Conservation (phyloP, 306 rosid genomes). For the Rosa lucieae region DNA sequence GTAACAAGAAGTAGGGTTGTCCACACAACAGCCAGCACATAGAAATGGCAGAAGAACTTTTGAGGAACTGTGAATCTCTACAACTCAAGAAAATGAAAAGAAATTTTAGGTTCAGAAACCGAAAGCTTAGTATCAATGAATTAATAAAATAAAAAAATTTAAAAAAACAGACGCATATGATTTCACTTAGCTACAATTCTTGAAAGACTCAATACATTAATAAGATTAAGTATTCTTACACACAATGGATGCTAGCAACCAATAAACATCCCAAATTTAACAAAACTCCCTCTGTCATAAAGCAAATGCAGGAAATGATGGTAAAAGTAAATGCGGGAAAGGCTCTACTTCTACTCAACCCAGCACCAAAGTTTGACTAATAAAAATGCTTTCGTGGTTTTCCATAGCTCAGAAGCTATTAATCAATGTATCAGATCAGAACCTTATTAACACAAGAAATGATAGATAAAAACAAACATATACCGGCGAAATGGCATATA, state of each 20-base stretch:
- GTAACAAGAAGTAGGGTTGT: slow-evolving; percentile 67
- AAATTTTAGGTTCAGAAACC: neutral
- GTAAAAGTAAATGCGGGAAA: no score
- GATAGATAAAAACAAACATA: neutral
- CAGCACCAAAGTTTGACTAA: neutral
- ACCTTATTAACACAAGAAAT: neutral
- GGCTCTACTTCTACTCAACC: neutral
- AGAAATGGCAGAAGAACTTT: slow-evolving; percentile 73
- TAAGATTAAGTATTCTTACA: neutral
- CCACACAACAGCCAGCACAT: slow-evolving; percentile 63
- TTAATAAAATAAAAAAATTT: neutral
- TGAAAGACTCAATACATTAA: neutral
- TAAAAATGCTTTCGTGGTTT: neutral
- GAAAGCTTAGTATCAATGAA: neutral
- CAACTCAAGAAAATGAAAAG: slow-evolving; percentile 14
- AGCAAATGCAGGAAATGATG: no score
- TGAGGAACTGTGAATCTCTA: slow-evolving; percentile 88
- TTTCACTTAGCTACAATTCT: neutral
- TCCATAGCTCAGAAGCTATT: neutral
- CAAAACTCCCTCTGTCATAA: neutral
- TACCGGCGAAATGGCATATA: neutral
- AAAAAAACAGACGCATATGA: neutral
- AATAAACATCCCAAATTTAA: neutral
- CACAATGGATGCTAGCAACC: neutral
- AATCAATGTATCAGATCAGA: neutral